Conservation (phyloP, 164 flowering plant species). For the Magnolia changhungtana region DNA sequence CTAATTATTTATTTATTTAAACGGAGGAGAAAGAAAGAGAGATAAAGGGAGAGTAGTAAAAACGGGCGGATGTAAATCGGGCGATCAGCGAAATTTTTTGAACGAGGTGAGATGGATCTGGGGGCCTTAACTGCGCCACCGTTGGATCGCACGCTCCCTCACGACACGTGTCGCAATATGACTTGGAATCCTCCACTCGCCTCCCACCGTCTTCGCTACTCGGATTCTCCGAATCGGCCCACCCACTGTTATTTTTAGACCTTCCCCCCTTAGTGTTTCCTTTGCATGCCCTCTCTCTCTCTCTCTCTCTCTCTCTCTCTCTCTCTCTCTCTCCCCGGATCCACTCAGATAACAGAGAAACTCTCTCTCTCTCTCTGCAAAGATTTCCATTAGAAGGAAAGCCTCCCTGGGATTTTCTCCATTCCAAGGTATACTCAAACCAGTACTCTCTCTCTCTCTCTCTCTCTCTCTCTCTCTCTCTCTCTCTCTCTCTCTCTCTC, state of each 20-base stretch:
- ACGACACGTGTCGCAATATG: neutral
- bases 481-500: neutral
- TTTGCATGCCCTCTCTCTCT: neutral
- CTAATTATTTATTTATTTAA: too few species aligned
- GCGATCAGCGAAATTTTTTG: neutral
- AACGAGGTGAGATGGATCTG: neutral
- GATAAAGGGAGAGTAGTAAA: neutral
- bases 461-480: neutral
- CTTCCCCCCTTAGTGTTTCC: neutral
- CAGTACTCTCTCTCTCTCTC: neutral
- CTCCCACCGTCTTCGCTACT: neutral
- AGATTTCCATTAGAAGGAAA: too few species aligned
- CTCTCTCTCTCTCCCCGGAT: neutral
- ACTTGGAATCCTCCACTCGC: neutral
- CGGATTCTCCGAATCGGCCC: neutral
- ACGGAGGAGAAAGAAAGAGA: neutral
- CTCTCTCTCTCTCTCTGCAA: neutral
- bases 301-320: neutral
- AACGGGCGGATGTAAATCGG: neutral
- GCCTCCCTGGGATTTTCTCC: neutral
- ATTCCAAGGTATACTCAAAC: neutral
- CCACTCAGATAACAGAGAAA: too few species aligned
- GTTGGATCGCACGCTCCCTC: conserved; percentile 2
- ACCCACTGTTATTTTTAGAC: neutral
- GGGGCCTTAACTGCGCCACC: neutral